Base-by-base conservation (phyloP, 495 filamentous ascomycete species). In the Rostrohypoxylon terebratum region DNA sequence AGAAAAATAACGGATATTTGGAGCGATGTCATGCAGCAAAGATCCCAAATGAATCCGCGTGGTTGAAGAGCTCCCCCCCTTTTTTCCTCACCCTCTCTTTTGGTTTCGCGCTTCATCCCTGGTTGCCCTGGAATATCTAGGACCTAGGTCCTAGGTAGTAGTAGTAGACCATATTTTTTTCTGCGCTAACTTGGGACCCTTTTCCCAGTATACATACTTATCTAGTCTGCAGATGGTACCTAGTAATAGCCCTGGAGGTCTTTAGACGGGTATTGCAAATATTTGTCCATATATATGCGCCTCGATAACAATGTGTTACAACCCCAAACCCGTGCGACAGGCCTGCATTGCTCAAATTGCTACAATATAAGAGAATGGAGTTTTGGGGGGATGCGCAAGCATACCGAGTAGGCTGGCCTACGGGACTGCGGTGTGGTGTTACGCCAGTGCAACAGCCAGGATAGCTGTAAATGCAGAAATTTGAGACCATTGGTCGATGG, bases 341-440 rank as follows among this genome's bases (percentile, higher is more conserved):
- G 59, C 63, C 60, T 65, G 63, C 63, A 67, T 75, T 65, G 54
- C 34, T 60, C 58, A 67, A 54, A 67, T 74, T 66, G 59, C 31
- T 59, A 67, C 47, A 65, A 63, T 59, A 59, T 68, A 72, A 57
- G 48, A 64, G 63, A 34, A 55, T 53, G 57, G 55, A 33, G 40
- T 16, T 60, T 34, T 55, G 54, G 44, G 50, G 58, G 62, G 63
- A 71, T 68, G 42, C 63, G 68, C 53, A 62, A 68, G 60, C 63
- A 25, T 71, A 25, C 68, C 33, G 47, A 68, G 65, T 59, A 71
- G 60, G 68, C 68, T 68, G 60, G 48, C 25, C 47, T 75, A 71
- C 72, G 72, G 72, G 72, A 71, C 54, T 75, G 68, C 63, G 72
- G 64, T 59, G 68, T 33, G 47, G 55, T 65, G 72, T 75, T 71